phyloP scores from a whole-genome alignment of 148 eudicot genomes.

The Cornus florida region DNA sequence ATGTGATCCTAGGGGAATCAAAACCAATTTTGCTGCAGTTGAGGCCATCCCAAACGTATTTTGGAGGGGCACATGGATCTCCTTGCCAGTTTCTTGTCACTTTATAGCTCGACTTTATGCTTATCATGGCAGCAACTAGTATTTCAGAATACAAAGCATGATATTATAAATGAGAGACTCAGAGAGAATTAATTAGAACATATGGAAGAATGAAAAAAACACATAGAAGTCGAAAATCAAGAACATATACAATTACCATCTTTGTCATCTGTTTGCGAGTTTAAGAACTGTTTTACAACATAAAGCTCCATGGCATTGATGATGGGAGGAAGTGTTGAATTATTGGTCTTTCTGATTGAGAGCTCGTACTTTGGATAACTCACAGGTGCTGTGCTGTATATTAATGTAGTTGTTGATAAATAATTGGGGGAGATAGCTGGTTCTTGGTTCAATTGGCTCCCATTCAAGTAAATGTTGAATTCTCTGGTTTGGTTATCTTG shows the following conservation, averaged over 20 bases:
- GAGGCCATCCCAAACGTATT: too few species aligned
- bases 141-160: too few species aligned
- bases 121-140: too few species aligned
- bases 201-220: too few species aligned
- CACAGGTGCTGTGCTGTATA: background rate
- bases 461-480: slow-evolving; percentile 22
- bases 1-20: too few species aligned
- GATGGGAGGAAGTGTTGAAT: slow-evolving; percentile 34
- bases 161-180: too few species aligned
- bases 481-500: slow-evolving; percentile 16
- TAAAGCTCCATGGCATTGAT: slow-evolving; percentile 28
- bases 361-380: background rate
- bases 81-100: too few species aligned
- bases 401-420: slow-evolving; percentile 8
- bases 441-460: background rate
- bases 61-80: too few species aligned
- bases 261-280: slow-evolving; percentile 17
- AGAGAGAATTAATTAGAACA: too few species aligned
- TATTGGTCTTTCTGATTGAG: slow-evolving; percentile 4
- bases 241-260: background rate
- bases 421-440: slow-evolving; percentile 18
- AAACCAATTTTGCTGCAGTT: too few species aligned
- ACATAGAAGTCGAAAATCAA: background rate
- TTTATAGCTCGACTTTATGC: too few species aligned
- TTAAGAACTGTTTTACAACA: slow-evolving; percentile 7